Base-by-base conservation (phyloP, 1,139 yeast genomes). In the Trichomonascaceae sp. region DNA sequence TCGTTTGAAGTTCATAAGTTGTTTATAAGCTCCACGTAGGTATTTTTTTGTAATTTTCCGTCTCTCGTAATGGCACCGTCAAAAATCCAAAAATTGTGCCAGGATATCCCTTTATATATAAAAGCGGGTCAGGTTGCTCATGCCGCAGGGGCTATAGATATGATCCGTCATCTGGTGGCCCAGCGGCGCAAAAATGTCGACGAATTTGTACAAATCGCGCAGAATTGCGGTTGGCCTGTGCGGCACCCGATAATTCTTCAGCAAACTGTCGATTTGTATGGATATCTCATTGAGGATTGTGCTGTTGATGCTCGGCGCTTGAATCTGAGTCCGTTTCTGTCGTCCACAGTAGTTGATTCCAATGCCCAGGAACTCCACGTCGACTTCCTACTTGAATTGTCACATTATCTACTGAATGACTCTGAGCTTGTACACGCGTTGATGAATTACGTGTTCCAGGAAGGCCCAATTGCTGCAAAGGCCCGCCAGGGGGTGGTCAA, bases 401-500 rank as follows among this genome's bases (percentile, higher is more conserved):
- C 36, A 12, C 44, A 44, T 10, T 5, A 30, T 17, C 36, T 47
- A n/a, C 45, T 55, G 43, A 52, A 51, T 9, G 60, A 60, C 20
- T 61, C 64, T 52, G 69, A 70, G 10, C 55, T 69, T 41, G 59
- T 67, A 38, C 59, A 62, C 48, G 53, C 67, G 36, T 57, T 69
- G 12, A 51, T 66, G 17, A 66, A 64, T 44, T 63, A 61, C 49
- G 62, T 67, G 10, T 59, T 63, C 47, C 65, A 61, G 32, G 68
- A 63, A 12, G 69, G 63, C 4, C 55, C 55, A 1, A 60, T 62
- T 0, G 72, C 72, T 13, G 68, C 66, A 22, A 61, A 59, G 45
- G 61, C 70, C 2, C 60, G 71, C n/a, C 64, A 65, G 2, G 69
- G 69, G 2, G 46, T 69, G 19, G 53, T 69, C 19, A 63, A 63